These are phyloP conservation scores for Vicia villosa DNA, from an alignment of 306 rosid genomes.

Conservation along the genomic window DNA sequence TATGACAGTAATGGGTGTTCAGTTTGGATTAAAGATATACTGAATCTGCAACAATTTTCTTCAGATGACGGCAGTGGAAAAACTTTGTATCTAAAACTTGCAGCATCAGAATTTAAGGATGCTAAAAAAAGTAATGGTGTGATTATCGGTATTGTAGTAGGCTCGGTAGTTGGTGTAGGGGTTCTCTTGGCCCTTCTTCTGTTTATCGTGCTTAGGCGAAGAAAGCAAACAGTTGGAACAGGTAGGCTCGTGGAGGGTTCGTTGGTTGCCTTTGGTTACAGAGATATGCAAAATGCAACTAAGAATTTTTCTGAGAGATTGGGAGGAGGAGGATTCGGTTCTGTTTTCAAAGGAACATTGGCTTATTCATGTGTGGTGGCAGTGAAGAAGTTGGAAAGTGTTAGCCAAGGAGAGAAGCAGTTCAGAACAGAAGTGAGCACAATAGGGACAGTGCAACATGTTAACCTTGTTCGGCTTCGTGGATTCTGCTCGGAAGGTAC, in stretches of 20 bases:
- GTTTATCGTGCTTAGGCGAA: constrained; percentile 37
- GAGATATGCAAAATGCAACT: constrained; percentile 54
- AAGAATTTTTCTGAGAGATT: constrained; percentile 78
- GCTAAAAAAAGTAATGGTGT: background rate
- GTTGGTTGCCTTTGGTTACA: constrained; percentile 49
- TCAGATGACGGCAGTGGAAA: constrained; percentile 40
- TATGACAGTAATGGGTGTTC: constrained; percentile 41
- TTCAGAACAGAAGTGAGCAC: constrained; percentile 75
- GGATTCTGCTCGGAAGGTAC: constrained; percentile 79
- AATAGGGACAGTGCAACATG: constrained; percentile 79
- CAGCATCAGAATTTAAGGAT: constrained; percentile 50
- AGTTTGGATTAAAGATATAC: constrained; percentile 43
- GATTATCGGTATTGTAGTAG: constrained; percentile 42
- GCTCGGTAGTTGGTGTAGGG: constrained; percentile 33
- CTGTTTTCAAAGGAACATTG: constrained; percentile 72
- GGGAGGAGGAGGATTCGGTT: constrained; percentile 87
- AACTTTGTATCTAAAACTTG: constrained; percentile 48
- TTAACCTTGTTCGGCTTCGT: constrained; percentile 74
- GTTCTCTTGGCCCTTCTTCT: constrained; percentile 35
- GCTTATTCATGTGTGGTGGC: constrained; percentile 64
- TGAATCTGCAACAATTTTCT: constrained; percentile 42
- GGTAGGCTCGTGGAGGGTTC: constrained; percentile 47
- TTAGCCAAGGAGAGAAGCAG: constrained; percentile 86
- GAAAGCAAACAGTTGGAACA: constrained; percentile 30
- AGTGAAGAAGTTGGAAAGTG: constrained; percentile 75